Evolutionary conservation across 768 basidiomycete species (phyloP).

Genomic region (Kwoniella pini): DNA sequence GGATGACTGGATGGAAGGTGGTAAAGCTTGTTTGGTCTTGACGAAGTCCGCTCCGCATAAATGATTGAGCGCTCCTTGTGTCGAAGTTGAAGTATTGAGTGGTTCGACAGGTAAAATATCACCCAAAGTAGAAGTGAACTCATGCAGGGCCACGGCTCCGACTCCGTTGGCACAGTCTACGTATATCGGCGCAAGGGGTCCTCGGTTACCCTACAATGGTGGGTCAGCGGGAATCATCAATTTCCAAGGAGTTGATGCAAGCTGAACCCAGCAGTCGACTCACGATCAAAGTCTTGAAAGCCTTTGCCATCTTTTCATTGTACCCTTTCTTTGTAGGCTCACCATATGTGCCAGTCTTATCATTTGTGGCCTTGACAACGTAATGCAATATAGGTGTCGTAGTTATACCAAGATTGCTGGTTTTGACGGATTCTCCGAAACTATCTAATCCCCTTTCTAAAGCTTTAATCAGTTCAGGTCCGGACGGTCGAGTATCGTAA

Average conservation of each 20-base stretch:
- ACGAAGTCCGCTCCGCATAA: constrained; percentile 94
- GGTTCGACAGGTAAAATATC: constrained; percentile 63
- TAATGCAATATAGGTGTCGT: constrained; percentile 97
- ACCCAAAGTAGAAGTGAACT: constrained; percentile 63
- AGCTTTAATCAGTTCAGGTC: constrained; percentile 70
- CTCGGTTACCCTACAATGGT: constrained; percentile 44
- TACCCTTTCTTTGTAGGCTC: constrained; percentile 80
- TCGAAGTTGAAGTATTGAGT: constrained; percentile 68
- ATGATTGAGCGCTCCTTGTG: constrained; percentile 74
- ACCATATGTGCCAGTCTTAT: constrained; percentile 74
- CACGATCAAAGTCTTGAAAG: constrained; percentile 86
- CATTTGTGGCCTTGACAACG: constrained; percentile 84
- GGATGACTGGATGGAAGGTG: constrained; percentile 68
- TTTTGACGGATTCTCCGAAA: constrained; percentile 62
- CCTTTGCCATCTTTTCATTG: constrained; percentile 71
- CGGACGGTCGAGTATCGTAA: constrained; percentile 88
- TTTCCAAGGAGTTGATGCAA: no score
- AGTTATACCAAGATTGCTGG: constrained; percentile 75
- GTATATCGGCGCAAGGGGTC: constrained; percentile 63
- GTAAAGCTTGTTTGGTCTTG: constrained; percentile 85
- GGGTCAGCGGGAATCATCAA: constrained; percentile 57
- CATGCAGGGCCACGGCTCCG: constrained; percentile 70
- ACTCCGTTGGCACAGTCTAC: constrained; percentile 99
- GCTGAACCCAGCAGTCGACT: constrained; percentile 48
- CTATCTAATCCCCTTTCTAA: constrained; percentile 80